Base-by-base conservation (phyloP, 257 asterid genomes). In the Fraxinus anomala region DNA sequence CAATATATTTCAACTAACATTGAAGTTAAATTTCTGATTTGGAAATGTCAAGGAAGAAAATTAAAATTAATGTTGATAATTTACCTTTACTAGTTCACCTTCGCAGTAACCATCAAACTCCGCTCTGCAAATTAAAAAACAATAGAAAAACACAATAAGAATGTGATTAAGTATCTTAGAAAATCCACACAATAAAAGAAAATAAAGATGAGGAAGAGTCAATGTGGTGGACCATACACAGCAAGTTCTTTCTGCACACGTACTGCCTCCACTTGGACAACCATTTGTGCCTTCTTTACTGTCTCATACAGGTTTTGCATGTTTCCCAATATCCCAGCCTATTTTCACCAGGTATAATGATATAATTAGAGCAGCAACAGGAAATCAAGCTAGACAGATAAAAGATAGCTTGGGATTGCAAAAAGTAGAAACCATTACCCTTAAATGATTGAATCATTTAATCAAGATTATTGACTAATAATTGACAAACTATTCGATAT, bases 261-360 rank as follows among this genome's bases (percentile, higher is more conserved):
- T 51, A 93, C 99, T 56, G 98, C 99, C 88, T 95, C 99, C 65
- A 95, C 99, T 88, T 95, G 99, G 87, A 95, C 99, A 39, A 95
- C 98, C 91, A 85, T 93, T 81, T 95, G 98, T 12, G 99, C 99
- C 87, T 93, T 95, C 90, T 95, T 95, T 84, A 95, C 98, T 0
- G 98, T 95, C 85, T 95, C 98, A 14, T 89, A 93, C 66, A 95
- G 84, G 81, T 91, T 93, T 88, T 93, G 98, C 99, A 95, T 95
- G 90, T 95, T 95, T 70, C 99, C 99, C 5, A 95, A 72, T 65
- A 95, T 83, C 80, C 99, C 99, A 75, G 97, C 98, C 99, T 95
- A 83, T 73, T 83, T 72, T 76, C 77, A 84, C 42, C 73, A 49
- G 73, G 61, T 69, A 78, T 33, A 80, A 26, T 74, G 72, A 47